phyloP scores from a whole-genome alignment of 1,284 basidiomycete species.

The Ganoderma leucocontextum region DNA sequence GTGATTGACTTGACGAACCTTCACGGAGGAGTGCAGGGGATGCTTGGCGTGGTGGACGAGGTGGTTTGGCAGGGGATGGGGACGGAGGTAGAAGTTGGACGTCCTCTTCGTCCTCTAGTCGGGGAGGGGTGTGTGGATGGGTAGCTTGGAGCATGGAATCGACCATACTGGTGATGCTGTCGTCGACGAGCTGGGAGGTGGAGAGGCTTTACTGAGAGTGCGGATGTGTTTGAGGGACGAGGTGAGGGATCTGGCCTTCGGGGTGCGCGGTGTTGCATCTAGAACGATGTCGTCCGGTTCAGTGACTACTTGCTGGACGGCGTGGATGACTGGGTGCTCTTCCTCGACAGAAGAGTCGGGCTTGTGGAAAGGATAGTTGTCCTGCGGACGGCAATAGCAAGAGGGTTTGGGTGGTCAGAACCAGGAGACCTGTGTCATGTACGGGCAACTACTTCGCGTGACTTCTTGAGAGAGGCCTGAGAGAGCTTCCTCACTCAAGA shows the following conservation, averaged over 20 bases:
- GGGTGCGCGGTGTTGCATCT: conserved; percentile 15
- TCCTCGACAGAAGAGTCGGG: conserved; percentile 25
- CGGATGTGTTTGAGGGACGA: conserved; percentile 50
- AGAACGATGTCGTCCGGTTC: conserved; percentile 33
- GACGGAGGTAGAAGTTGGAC: conserved; percentile 64
- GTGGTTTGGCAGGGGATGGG: conserved; percentile 62
- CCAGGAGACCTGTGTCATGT: conserved; percentile 19
- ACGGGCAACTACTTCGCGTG: conserved; percentile 21
- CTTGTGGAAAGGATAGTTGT: conserved; percentile 46
- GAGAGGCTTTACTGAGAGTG: conserved; percentile 44
- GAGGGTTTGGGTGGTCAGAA: conserved; percentile 17
- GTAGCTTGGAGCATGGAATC: conserved; percentile 63
- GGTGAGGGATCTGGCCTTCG: conserved; percentile 25
- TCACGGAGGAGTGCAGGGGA: conserved; percentile 6
- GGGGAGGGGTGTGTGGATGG: conserved; percentile 36
- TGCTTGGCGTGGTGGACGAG: conserved; percentile 15
- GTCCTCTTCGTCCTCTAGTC: conserved; percentile 46
- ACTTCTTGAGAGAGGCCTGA: conserved; percentile 34
- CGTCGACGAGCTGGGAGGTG: conserved; percentile 52
- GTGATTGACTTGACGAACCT: conserved; percentile 8
- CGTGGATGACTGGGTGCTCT: conserved; percentile 22
- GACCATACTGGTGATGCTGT: conserved; percentile 69
- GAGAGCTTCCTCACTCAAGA: conserved; percentile 49
- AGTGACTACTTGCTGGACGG: conserved; percentile 24
- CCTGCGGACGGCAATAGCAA: conserved; percentile 43